phyloP scores from a whole-genome alignment of 139 green algal genomes.

The Picochlorum sp. region DNA sequence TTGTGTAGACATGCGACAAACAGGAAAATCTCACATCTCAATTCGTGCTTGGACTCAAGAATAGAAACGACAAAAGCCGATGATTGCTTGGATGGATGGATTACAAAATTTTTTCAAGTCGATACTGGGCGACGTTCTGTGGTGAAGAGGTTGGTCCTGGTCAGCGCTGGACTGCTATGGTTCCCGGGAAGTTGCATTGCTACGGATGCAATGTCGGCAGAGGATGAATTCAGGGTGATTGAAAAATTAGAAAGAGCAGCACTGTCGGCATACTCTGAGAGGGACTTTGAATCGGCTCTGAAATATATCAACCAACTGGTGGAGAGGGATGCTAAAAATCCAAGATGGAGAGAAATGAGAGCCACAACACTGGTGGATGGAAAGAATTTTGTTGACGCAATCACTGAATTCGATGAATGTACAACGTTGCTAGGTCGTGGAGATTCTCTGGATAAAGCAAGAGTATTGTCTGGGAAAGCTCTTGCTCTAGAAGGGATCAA shows the following conservation, averaged over 20 bases:
- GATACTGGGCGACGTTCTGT: too few relatives aligned
- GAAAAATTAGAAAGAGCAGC: not conserved
- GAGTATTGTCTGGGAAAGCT: conserved; percentile 49
- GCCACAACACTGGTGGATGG: conserved; percentile 64
- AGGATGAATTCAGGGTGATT: too few relatives aligned
- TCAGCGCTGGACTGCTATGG: too few relatives aligned
- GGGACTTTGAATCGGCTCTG: conserved; percentile 34
- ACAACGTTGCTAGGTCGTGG: not conserved
- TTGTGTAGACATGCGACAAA: too few relatives aligned
- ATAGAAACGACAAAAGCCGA: too few relatives aligned
- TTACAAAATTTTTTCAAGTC: too few relatives aligned
- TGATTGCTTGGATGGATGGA: too few relatives aligned
- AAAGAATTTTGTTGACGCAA: conserved; percentile 61
- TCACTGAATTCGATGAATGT: conserved; percentile 52
- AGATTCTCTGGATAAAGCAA: conserved; percentile 12
- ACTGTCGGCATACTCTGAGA: conserved; percentile 29
- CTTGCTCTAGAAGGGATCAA: conserved; percentile 66
- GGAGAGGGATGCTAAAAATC: conserved; percentile 6
- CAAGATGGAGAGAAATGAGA: conserved; percentile 53
- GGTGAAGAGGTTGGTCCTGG: too few relatives aligned
- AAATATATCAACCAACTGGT: conserved; percentile 31
- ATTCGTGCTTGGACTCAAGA: too few relatives aligned
- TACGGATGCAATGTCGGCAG: not conserved
- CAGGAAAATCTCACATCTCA: too few relatives aligned
- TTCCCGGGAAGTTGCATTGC: too few relatives aligned